Evolutionary conservation across 1,284 basidiomycete species (phyloP).

Genomic region (Ceratobasidium sp.): DNA sequence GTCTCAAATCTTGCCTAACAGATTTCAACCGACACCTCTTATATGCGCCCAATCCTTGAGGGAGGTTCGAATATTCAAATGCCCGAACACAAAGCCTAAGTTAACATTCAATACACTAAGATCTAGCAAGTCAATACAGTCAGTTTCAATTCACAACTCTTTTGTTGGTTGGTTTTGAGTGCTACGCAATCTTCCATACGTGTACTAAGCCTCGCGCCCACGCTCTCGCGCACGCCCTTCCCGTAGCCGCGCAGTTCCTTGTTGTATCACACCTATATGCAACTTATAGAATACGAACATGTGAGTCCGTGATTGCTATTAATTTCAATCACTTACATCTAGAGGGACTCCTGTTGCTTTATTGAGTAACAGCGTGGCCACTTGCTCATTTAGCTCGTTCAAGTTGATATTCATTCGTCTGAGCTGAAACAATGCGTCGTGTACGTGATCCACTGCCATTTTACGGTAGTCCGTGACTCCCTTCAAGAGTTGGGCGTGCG

Average conservation of each 20-base stretch:
- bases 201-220: conserved; percentile 33
- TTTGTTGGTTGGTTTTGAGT: neutral
- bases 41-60: too few relatives aligned
- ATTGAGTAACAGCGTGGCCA: conserved; percentile 17
- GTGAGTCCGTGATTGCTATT: neutral
- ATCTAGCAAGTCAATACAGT: too few relatives aligned
- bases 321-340: conserved; percentile 10
- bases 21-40: too few relatives aligned
- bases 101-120: too few relatives aligned
- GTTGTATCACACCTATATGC: conserved; percentile 43
- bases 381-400: conserved; percentile 42
- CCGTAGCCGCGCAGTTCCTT: conserved; percentile 35
- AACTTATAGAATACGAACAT: conserved; percentile 4
- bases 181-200: neutral
- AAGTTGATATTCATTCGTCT: conserved; percentile 33
- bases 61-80: too few relatives aligned
- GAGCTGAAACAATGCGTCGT: conserved; percentile 36
- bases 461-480: conserved; percentile 41
- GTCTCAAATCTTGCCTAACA: too few relatives aligned
- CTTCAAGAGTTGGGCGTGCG: conserved; percentile 27
- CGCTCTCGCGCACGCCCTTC: conserved; percentile 29
- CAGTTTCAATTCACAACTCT: neutral
- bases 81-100: too few relatives aligned
- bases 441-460: conserved; percentile 25
- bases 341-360: conserved; percentile 34